Evolutionary conservation across 306 rosid genomes (phyloP).

Genomic region (Vigna reflexopilosa): DNA sequence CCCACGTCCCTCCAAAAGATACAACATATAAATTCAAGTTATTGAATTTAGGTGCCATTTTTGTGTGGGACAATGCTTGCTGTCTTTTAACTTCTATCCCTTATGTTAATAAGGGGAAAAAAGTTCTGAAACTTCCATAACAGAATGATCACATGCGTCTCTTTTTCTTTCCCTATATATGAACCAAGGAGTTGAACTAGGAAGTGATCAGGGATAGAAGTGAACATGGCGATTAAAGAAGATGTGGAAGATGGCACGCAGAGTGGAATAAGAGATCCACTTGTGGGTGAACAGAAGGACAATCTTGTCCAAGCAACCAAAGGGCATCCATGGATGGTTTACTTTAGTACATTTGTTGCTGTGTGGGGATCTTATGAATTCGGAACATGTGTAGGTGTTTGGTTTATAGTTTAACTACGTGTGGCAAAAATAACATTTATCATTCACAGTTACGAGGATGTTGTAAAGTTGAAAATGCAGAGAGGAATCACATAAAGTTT

Average conservation of each 20-base stretch:
- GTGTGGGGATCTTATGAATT: constrained; percentile 90
- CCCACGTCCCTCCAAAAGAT: background rate
- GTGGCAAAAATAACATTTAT: background rate
- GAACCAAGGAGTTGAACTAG: constrained; percentile 10
- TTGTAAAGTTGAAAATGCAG: background rate
- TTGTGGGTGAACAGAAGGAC: constrained; percentile 42
- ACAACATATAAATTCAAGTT: background rate
- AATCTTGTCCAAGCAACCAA: constrained; percentile 39
- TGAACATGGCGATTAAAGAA: constrained; percentile 62
- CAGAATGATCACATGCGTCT: background rate
- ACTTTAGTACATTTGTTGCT: constrained; percentile 76
- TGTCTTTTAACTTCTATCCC: background rate
- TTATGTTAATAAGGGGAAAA: background rate
- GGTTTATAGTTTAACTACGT: background rate
- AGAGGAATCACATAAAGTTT: background rate
- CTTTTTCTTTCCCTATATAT: background rate
- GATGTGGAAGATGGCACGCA: constrained; percentile 55
- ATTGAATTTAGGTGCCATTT: background rate
- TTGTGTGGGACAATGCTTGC: constrained; percentile 7
- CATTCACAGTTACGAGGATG: background rate
- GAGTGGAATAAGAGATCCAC: constrained; percentile 52
- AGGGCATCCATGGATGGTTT: constrained; percentile 87
- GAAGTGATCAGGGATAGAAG: constrained; percentile 13
- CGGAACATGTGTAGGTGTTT: constrained; percentile 78
- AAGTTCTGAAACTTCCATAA: constrained; percentile 11